phyloP scores from a whole-genome alignment of 2,329 filamentous ascomycete genomes.

The Apiospora phragmitis region DNA sequence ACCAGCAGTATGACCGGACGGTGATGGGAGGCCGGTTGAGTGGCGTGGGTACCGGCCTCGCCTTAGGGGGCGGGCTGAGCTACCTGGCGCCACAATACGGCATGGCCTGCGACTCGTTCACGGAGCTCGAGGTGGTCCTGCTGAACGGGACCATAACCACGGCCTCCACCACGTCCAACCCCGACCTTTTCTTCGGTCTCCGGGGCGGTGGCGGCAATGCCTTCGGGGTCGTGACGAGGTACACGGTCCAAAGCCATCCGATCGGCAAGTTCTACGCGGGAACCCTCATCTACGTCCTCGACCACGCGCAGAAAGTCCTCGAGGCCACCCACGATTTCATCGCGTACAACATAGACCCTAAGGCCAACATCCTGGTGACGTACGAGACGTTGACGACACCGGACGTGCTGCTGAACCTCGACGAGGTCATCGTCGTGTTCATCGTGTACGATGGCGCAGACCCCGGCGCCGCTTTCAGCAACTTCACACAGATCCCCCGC shows the following conservation, averaged over 20 bases:
- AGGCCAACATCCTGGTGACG: slow-evolving; percentile 34
- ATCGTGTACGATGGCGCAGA: slow-evolving; percentile 36
- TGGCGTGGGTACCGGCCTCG: slow-evolving; percentile 27
- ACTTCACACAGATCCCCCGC: slow-evolving; percentile 33
- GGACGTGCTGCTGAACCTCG: slow-evolving; percentile 29
- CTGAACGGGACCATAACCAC: slow-evolving; percentile 26
- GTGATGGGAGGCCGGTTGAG: slow-evolving; percentile 27
- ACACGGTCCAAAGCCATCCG: slow-evolving; percentile 28
- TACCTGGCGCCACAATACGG: slow-evolving; percentile 29
- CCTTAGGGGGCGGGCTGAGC: slow-evolving; percentile 28
- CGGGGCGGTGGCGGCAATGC: slow-evolving; percentile 29
- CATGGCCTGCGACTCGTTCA: slow-evolving; percentile 29
- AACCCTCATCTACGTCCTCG: slow-evolving; percentile 28
- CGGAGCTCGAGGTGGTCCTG: slow-evolving; percentile 30
- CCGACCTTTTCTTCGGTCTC: slow-evolving; percentile 30
- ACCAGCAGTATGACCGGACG: slow-evolving; percentile 22
- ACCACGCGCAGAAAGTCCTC: slow-evolving; percentile 28
- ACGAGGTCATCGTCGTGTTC: slow-evolving; percentile 34
- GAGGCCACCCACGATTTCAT: slow-evolving; percentile 32
- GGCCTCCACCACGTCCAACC: slow-evolving; percentile 20
- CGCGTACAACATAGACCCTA: slow-evolving; percentile 33
- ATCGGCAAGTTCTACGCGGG: slow-evolving; percentile 28
- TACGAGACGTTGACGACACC: slow-evolving; percentile 32
- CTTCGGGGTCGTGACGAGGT: slow-evolving; percentile 25
- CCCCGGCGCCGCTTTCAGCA: slow-evolving; percentile 30